These are phyloP conservation scores for Neonectria hederae DNA, from an alignment of 2,329 filamentous ascomycete genomes.

Conservation along the genomic window DNA sequence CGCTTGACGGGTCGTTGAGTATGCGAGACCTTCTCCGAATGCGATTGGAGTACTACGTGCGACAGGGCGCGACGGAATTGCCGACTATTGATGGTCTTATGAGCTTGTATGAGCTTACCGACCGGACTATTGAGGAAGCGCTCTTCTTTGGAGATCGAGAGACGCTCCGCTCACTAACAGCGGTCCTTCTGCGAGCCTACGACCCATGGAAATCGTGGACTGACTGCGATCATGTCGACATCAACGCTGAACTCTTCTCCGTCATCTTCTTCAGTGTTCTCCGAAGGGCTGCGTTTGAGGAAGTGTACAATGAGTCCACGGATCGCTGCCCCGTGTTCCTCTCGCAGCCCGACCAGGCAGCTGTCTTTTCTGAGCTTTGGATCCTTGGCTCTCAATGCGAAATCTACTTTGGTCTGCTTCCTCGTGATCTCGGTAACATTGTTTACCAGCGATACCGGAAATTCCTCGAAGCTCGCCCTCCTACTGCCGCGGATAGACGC, in stretches of 20 bases:
- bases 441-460: conserved; percentile 24
- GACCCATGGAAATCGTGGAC: conserved; percentile 16
- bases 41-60: conserved; percentile 16
- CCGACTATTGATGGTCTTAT: conserved; percentile 25
- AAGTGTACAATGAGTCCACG: conserved; percentile 32
- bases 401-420: conserved; percentile 32
- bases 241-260: conserved; percentile 30
- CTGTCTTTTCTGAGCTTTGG: conserved; percentile 36
- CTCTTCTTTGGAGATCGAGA: conserved; percentile 25
- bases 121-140: conserved; percentile 5
- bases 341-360: conserved; percentile 31
- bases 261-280: conserved; percentile 28
- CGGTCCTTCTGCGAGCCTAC: conserved; percentile 2
- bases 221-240: conserved; percentile 21
- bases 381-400: conserved; percentile 32
- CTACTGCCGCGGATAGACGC: conserved; percentile 24
- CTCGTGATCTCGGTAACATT: conserved; percentile 27
- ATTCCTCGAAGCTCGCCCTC: conserved; percentile 21
- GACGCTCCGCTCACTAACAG: conserved; percentile 5
- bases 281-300: conserved; percentile 29
- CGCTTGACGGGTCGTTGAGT: conserved; percentile 12
- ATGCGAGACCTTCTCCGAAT: conserved; percentile 14
- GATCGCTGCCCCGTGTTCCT: conserved; percentile 33
- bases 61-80: conserved; percentile 8
- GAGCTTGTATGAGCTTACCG: conserved; percentile 9